Evolutionary conservation across 257 asterid genomes (phyloP).

Genomic region (Plantago ovata): DNA sequence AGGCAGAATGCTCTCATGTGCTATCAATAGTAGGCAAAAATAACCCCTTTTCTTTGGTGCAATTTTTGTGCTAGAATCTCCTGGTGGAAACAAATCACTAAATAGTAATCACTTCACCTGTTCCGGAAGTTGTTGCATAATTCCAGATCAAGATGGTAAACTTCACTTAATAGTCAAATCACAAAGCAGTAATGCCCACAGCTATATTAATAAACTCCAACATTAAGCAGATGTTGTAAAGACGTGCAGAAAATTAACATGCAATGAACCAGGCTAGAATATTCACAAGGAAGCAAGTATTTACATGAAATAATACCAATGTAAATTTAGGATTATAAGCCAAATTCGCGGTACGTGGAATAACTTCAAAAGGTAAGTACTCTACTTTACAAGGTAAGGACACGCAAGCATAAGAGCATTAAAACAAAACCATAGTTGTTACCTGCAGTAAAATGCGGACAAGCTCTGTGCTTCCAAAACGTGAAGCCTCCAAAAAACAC

Average conservation of each 20-base stretch:
- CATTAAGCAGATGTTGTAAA: neutral
- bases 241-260: neutral
- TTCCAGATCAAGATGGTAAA: neutral
- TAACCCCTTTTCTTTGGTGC: too few relatives aligned
- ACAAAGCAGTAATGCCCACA: neutral
- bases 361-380: neutral
- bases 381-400: neutral
- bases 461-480: slow-evolving; percentile 98
- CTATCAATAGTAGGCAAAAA: neutral
- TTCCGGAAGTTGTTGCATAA: neutral
- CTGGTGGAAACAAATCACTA: neutral
- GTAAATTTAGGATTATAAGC: neutral
- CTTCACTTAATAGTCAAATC: neutral
- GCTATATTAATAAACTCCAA: neutral
- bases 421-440: neutral
- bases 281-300: neutral
- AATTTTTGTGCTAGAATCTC: neutral
- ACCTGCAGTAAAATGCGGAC: slow-evolving; percentile 98
- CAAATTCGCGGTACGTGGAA: neutral
- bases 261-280: neutral
- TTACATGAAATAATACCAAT: neutral
- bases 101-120: neutral
- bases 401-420: neutral
- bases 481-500: slow-evolving; percentile 97
- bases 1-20: neutral